Percentiles rank a stretch among this genome's conserved stretches.
Conservation (phyloP, 768 basidiomycete species). For the Suillus paluster region DNA sequence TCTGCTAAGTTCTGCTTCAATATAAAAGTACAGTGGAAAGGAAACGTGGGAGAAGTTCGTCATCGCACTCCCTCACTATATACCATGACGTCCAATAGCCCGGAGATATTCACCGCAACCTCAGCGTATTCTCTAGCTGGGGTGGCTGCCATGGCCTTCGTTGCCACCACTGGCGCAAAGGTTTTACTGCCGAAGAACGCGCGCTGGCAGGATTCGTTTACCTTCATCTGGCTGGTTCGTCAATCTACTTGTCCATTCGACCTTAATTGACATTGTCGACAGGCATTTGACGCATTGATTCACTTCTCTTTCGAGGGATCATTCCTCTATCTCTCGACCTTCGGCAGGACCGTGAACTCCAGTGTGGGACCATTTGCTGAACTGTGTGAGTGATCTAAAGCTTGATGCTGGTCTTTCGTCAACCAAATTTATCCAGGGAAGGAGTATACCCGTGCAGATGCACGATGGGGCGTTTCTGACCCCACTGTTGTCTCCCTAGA, state of each 20-base stretch:
- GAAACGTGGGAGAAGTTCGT: conserved; percentile 3
- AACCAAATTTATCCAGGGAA: conserved; percentile 54
- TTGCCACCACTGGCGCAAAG: conserved; percentile 59
- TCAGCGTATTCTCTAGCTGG: conserved; percentile 68
- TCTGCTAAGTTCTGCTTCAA: not conserved
- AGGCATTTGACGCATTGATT: conserved; percentile 83
- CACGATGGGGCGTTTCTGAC: conserved; percentile 81
- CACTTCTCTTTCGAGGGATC: conserved; percentile 83
- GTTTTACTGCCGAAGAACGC: conserved; percentile 66
- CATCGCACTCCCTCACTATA: not conserved
- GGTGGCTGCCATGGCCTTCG: conserved; percentile 52
- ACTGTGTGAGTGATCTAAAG: conserved; percentile 57
- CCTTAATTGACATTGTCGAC: conserved; percentile 5
- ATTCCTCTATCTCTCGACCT: conserved; percentile 77
- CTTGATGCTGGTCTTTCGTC: conserved; percentile 1
- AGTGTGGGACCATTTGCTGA: conserved; percentile 72
- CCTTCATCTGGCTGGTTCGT: conserved; percentile 81
- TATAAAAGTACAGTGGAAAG: not conserved
- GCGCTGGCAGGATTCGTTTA: conserved; percentile 63
- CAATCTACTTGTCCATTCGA: not conserved
- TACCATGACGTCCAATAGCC: conserved; percentile 22
- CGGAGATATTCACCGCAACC: conserved; percentile 54
- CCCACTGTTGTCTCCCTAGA: conserved; percentile 83
- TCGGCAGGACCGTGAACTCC: conserved; percentile 73
- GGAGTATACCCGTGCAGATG: conserved; percentile 81